Evolutionary conservation across 1,284 basidiomycete species (phyloP), one percentile per base, ranked within the genome.

Genomic region (Sporisorium iseilematis-ciliati): DNA sequence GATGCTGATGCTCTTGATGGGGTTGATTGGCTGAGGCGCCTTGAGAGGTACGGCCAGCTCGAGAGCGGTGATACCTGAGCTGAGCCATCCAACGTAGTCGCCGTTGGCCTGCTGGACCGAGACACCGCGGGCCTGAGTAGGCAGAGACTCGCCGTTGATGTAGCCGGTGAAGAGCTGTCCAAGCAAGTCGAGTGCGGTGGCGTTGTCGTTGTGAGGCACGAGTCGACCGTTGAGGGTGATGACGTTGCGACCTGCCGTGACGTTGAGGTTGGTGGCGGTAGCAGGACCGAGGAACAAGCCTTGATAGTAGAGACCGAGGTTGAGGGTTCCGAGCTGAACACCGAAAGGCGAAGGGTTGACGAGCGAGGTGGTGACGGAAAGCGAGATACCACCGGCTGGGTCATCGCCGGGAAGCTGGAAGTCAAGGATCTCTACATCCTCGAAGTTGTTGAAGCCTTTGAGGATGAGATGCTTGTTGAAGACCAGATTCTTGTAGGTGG

Each of bases 381-480:
- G 91, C 78, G 91, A 85, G 79, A 93, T 90, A 35, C 92, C 92
- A 48, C 91, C 91, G 0, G 85, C 86, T 2, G 90, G 89, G 82
- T 89, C 89, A 78, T 92, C 91, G 42, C 89, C 89, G 1, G 92
- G 92, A n/a, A 93, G 86, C 80, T 90, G 89, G 76, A 93, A 88
- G 75, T 92, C 89, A 61, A 88, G 85, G 45, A 93, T 87, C 51
- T 85, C 68, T 48, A 92, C 89, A 78, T 89, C 88, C 18, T 88
- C 82, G 80, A 93, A 92, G 82, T 88, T 90, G 80, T 91, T 87
- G 85, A 91, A 89, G n/a, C 91, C 91, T 88, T 83, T 80, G 35
- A 85, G 77, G 8, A 83, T 84, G 49, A 81, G 67, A 57, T 85
- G 74, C 77, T 80, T 81, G 46, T 48, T 55, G 40, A 77, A 65